phyloP scores from a whole-genome alignment of 139 green algal genomes.

The Chlamydomonas eustigma region DNA sequence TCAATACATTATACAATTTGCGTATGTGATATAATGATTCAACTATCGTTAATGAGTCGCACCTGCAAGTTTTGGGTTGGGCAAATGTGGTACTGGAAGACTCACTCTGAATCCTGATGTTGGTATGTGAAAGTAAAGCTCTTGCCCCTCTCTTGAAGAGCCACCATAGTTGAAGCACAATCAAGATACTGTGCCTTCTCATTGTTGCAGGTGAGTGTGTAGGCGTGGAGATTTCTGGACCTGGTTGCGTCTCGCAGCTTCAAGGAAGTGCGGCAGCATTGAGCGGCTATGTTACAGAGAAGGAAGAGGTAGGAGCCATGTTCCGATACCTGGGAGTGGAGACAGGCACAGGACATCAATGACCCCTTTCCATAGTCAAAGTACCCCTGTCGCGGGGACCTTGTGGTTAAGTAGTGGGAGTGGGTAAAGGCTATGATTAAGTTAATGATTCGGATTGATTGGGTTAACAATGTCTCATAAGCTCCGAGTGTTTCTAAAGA shows the following conservation, averaged over 20 bases:
- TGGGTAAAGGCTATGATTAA: too few relatives aligned
- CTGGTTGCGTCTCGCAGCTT: neutral
- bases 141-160: neutral
- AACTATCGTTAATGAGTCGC: neutral
- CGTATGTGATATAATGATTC: neutral
- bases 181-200: too few relatives aligned
- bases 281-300: neutral
- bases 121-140: neutral
- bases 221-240: neutral
- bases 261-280: neutral
- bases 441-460: too few relatives aligned
- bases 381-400: too few relatives aligned
- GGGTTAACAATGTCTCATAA: too few relatives aligned
- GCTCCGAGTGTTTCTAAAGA: too few relatives aligned
- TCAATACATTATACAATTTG: neutral
- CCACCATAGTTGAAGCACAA: too few relatives aligned
- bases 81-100: too few relatives aligned
- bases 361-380: too few relatives aligned
- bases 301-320: neutral
- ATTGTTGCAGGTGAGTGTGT: neutral
- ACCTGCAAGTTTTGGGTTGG: neutral
- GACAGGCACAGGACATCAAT: too few relatives aligned
- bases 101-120: too few relatives aligned
- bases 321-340: slow-evolving; percentile 8
- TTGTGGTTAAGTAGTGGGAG: too few relatives aligned